These are phyloP conservation scores for Scutellaria minor DNA, from an alignment of 257 asterid species.

Conservation along the genomic window DNA sequence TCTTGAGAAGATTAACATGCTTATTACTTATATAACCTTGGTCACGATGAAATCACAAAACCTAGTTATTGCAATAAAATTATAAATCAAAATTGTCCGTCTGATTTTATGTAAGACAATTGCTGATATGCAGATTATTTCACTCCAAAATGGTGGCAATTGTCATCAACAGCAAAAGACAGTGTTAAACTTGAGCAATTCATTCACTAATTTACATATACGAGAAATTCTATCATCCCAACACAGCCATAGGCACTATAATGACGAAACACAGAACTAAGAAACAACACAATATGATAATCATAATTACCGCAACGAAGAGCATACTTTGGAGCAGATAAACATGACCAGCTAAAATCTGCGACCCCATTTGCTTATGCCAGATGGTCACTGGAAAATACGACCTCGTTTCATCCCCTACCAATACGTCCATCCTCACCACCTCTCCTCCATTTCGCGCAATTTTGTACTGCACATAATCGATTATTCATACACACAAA, in stretches of 20 bases:
- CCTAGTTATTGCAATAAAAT: neutral
- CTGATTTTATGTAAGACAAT: neutral
- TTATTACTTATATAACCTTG: neutral
- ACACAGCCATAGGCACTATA: neutral
- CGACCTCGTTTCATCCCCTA: slow-evolving; percentile 72
- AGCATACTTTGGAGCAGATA: slow-evolving; percentile 69
- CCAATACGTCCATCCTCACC: slow-evolving; percentile 67
- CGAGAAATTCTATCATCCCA: neutral
- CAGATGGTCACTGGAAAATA: slow-evolving; percentile 74
- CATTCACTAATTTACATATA: neutral
- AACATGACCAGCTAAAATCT: slow-evolving; percentile 58
- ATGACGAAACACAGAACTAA: neutral
- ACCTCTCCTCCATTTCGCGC: slow-evolving; percentile 61
- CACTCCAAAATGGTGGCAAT: neutral
- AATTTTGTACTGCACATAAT: slow-evolving; percentile 56
- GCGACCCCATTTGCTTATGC: slow-evolving; percentile 66
- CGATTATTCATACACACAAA: neutral
- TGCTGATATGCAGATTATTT: neutral
- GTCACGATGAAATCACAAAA: neutral
- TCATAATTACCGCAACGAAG: slow-evolving; percentile 10
- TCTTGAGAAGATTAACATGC: neutral
- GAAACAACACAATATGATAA: neutral
- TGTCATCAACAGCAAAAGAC: neutral
- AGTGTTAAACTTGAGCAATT: neutral
- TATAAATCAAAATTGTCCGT: neutral